These are phyloP conservation scores for Toxoplasma gondii DNA, from an alignment of 169 alveolate species.

Conservation along the genomic window DNA sequence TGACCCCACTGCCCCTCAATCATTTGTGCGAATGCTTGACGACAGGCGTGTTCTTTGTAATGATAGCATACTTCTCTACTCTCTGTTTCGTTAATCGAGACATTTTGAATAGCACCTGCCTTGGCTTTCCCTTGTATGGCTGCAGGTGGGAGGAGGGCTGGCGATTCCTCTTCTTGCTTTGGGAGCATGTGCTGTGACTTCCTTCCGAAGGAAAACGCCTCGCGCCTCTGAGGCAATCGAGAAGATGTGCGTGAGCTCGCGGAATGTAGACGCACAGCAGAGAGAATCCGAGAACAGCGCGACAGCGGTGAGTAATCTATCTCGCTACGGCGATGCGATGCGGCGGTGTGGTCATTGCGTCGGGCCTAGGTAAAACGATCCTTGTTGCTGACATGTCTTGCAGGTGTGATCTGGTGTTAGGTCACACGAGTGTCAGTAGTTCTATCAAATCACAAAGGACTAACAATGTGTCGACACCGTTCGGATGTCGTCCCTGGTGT, in stretches of 20 bases:
- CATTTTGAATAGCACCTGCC: neutral
- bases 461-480: no score
- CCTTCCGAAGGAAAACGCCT: neutral
- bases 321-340: neutral
- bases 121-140: neutral
- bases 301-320: neutral
- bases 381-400: neutral
- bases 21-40: neutral
- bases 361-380: neutral
- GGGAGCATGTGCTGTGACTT: neutral
- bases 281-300: neutral
- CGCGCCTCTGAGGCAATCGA: neutral
- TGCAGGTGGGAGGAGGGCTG: conserved; percentile 15
- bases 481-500: no score
- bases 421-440: no score
- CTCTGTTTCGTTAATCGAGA: neutral
- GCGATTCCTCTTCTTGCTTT: neutral
- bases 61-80: neutral
- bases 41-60: neutral
- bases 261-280: neutral
- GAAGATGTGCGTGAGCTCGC: neutral
- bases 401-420: no score
- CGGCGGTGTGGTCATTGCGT: neutral
- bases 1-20: neutral
- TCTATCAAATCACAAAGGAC: no score